Evolutionary conservation across 1,284 basidiomycete species (phyloP).

Genomic region (Cutaneotrichosporon sp.): DNA sequence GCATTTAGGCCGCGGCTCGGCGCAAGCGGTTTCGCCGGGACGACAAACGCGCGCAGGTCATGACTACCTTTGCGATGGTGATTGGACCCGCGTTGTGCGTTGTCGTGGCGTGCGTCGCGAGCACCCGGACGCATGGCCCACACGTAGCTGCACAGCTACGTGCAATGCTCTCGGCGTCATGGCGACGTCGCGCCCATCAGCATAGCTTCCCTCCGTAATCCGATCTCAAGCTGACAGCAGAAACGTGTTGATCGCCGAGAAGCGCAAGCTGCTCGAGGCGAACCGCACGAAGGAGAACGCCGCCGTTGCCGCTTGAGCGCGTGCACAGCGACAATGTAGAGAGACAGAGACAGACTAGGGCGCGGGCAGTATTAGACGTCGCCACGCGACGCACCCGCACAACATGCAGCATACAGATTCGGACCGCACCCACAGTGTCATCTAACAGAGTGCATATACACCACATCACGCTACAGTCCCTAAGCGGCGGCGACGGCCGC

Average conservation of each 20-base stretch:
- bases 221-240: conserved; percentile 12
- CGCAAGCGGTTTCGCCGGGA: too few species aligned
- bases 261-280: conserved; percentile 27
- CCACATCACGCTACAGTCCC: conserved; percentile 17
- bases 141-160: too few species aligned
- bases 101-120: too few species aligned
- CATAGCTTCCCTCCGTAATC: too few species aligned
- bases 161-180: too few species aligned
- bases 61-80: too few species aligned
- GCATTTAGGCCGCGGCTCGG: too few species aligned
- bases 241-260: conserved; percentile 26
- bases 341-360: background rate
- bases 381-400: background rate
- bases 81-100: too few species aligned
- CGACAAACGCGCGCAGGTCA: too few species aligned
- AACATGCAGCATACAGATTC: conserved; percentile 14
- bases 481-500: conserved; percentile 10
- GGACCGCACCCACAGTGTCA: background rate
- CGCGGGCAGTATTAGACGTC: background rate
- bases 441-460: conserved; percentile 5
- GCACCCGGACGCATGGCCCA: too few species aligned
- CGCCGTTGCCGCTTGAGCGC: conserved; percentile 9
- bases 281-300: conserved; percentile 28
- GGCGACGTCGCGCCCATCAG: too few species aligned
- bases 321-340: background rate